Conservation (phyloP, 75 land plant species). For the Cryptomeria japonica region DNA sequence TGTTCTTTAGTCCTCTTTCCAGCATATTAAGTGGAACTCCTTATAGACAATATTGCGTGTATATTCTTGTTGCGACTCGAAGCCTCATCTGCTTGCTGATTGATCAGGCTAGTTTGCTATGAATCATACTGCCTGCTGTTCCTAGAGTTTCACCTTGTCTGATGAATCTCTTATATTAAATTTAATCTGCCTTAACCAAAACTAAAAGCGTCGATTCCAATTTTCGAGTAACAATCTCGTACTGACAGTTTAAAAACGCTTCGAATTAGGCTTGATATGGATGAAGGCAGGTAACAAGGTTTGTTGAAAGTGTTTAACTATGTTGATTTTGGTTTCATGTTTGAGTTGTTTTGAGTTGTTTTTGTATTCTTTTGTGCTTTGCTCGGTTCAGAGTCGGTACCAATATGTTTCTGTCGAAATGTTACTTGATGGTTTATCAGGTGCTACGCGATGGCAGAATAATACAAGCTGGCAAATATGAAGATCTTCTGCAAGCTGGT, state of each 20-base stretch:
- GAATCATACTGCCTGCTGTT: not conserved
- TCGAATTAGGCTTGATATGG: not conserved
- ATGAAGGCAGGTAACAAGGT: not conserved
- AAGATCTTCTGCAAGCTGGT: slow-evolving; percentile 92
- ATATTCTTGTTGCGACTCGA: not conserved
- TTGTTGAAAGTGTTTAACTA: not conserved
- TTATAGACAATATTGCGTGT: not conserved
- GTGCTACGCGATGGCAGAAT: slow-evolving; percentile 86
- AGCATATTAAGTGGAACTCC: not conserved
- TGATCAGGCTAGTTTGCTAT: not conserved
- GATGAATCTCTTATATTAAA: not conserved
- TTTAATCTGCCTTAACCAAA: not conserved
- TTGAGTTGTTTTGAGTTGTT: not conserved
- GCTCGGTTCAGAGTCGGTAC: not conserved
- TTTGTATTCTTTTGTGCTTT: not conserved
- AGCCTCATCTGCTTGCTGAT: not conserved
- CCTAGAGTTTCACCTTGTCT: not conserved
- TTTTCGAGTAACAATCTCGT: not conserved
- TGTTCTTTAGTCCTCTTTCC: not conserved
- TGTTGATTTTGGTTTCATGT: not conserved
- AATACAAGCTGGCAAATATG: slow-evolving; percentile 93
- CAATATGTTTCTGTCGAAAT: not conserved
- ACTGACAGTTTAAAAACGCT: not conserved
- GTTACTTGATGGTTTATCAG: slow-evolving; percentile 26
- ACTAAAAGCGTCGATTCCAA: not conserved